Conservation (phyloP, 352 stramenopile species). For the Globisporangium orthogonon region DNA sequence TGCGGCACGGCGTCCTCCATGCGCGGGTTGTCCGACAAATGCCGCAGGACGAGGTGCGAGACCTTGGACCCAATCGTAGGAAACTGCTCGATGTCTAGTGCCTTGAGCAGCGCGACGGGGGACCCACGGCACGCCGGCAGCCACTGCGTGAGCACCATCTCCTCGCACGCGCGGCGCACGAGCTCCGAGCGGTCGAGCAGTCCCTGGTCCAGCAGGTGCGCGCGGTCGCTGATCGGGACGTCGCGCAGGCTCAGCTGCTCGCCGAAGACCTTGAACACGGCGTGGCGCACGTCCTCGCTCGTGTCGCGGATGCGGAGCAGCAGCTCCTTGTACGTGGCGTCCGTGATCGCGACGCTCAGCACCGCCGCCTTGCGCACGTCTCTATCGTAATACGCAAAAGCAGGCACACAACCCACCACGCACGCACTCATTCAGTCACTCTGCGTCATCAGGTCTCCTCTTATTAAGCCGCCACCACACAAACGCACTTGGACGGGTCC, state of each 20-base stretch:
- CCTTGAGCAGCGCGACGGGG: constrained; percentile 43
- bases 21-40: constrained; percentile 32
- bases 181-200: constrained; percentile 54
- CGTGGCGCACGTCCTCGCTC: constrained; percentile 56
- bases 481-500: constrained; percentile 62
- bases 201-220: constrained; percentile 68
- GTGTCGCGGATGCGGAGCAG: constrained; percentile 74
- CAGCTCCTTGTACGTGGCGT: constrained; percentile 40
- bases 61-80: constrained; percentile 42
- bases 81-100: constrained; percentile 61
- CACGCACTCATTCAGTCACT: too few species aligned
- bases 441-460: too few species aligned
- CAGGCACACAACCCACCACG: neutral
- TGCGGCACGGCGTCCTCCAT: constrained; percentile 26
- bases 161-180: constrained; percentile 50
- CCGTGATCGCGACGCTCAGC: constrained; percentile 37
- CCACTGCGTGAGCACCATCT: constrained; percentile 70
- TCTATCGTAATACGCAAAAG: constrained; percentile 15
- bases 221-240: constrained; percentile 59
- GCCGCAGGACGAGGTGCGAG: constrained; percentile 38
- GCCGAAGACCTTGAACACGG: constrained; percentile 50
- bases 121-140: constrained; percentile 48
- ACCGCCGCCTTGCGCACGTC: constrained; percentile 65
- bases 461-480: neutral
- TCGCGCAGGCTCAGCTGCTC: constrained; percentile 36